These are phyloP conservation scores for Ogataea zsoltii DNA, from an alignment of 805 yeast genomes.

Conservation along the genomic window DNA sequence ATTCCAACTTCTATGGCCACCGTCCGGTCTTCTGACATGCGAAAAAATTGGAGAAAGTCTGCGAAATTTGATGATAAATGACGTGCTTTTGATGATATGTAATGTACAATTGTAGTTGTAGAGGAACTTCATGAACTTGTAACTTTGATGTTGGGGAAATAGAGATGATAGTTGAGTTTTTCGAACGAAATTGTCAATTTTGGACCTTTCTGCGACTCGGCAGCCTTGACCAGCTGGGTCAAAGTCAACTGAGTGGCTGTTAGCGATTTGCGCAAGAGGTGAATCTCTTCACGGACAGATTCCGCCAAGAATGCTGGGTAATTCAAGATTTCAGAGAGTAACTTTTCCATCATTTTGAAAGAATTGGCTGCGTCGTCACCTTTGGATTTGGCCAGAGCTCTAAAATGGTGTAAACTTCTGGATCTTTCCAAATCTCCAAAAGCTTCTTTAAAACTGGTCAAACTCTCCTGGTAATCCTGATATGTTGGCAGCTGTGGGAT, in stretches of 20 bases:
- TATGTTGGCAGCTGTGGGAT: constrained; percentile 66
- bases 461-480: constrained; percentile 33
- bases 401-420: constrained; percentile 16
- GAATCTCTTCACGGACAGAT: constrained; percentile 12
- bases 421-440: constrained; percentile 15
- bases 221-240: constrained; percentile 16
- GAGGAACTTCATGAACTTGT: neutral
- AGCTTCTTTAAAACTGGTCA: constrained; percentile 17
- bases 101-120: neutral
- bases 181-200: constrained; percentile 27
- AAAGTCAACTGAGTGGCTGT: constrained; percentile 30
- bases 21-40: constrained; percentile 48
- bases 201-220: constrained; percentile 10
- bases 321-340: constrained; percentile 7
- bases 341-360: constrained; percentile 10
- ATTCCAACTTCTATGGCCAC: constrained; percentile 54
- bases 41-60: neutral
- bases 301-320: constrained; percentile 12
- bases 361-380: constrained; percentile 17
- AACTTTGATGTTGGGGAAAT: constrained; percentile 44
- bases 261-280: constrained; percentile 28
- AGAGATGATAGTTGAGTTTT: constrained; percentile 42
- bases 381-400: constrained; percentile 14
- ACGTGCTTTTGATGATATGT: neutral
- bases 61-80: neutral